These are phyloP conservation scores for Acer campestre DNA, from an alignment of 345 rosid genomes.

Conservation along the genomic window DNA sequence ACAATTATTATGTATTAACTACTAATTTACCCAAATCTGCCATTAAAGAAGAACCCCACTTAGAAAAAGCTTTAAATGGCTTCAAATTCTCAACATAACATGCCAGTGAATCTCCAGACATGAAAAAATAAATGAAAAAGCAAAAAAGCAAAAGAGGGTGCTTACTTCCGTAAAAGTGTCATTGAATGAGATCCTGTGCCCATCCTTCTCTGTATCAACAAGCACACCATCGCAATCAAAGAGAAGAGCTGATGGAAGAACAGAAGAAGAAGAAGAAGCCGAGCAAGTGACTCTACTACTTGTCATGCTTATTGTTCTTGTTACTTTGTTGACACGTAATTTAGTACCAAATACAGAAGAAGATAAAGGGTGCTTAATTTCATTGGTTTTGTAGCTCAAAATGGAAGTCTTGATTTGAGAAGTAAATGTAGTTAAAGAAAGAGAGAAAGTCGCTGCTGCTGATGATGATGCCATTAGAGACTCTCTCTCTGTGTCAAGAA, in stretches of 20 bases:
- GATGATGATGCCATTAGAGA: slow-evolving; percentile 41
- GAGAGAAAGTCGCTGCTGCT: slow-evolving; percentile 26
- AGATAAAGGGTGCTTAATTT: slow-evolving; percentile 15
- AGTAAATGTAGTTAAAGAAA: slow-evolving; percentile 35
- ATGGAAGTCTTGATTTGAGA: slow-evolving; percentile 23
- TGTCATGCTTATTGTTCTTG: slow-evolving; percentile 18
- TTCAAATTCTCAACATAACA: background rate
- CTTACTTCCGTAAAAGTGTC: slow-evolving; percentile 86
- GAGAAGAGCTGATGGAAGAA: slow-evolving; percentile 78
- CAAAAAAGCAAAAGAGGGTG: background rate
- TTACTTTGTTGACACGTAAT: slow-evolving; percentile 3
- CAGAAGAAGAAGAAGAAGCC: slow-evolving; percentile 50
- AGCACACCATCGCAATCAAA: slow-evolving; percentile 98
- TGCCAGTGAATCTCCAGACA: background rate
- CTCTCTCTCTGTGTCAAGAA: background rate
- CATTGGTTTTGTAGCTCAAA: slow-evolving; percentile 24
- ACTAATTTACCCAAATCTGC: background rate
- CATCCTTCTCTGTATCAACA: slow-evolving; percentile 95
- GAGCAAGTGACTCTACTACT: slow-evolving; percentile 42
- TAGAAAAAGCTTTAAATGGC: background rate
- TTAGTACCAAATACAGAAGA: slow-evolving; percentile 28
- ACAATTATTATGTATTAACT: no score
- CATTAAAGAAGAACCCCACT: background rate
- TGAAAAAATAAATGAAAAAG: background rate
- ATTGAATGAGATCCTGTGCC: slow-evolving; percentile 91